Conservation (phyloP, 2,329 filamentous ascomycete genomes). For the Cladosporium sp. region DNA sequence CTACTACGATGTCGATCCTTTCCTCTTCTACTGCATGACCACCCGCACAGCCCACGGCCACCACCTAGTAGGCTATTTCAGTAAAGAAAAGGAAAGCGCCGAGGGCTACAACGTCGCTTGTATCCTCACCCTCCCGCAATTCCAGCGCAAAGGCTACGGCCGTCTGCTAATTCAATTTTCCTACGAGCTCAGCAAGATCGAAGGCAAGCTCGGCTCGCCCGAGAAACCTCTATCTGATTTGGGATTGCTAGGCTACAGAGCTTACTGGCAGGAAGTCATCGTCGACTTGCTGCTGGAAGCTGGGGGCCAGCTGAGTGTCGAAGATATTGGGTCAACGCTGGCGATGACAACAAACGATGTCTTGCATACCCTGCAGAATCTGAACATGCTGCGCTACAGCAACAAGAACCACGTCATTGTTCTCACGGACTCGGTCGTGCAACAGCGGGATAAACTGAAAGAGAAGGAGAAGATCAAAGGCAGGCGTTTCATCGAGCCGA, state of each 20-base stretch:
- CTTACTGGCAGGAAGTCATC: slow-evolving; percentile 96
- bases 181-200: slow-evolving; percentile 92
- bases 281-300: slow-evolving; percentile 77
- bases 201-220: slow-evolving; percentile 89
- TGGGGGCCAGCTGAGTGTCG: slow-evolving; percentile 72
- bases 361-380: slow-evolving; percentile 85
- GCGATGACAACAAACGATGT: slow-evolving; percentile 98
- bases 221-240: slow-evolving; percentile 95
- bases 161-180: slow-evolving; percentile 93
- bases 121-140: slow-evolving; percentile 93
- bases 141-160: slow-evolving; percentile 91
- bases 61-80: slow-evolving; percentile 98
- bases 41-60: slow-evolving; percentile 82
- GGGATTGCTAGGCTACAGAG: slow-evolving; percentile 86
- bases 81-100: slow-evolving; percentile 94
- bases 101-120: slow-evolving; percentile 98
- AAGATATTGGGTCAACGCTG: slow-evolving; percentile 71
- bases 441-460: slow-evolving; percentile 63
- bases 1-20: slow-evolving; percentile 99
- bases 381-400: slow-evolving; percentile 93
- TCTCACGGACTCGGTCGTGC: slow-evolving; percentile 75
- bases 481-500: slow-evolving; percentile 70
- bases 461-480: slow-evolving; percentile 73
- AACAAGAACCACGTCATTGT: slow-evolving; percentile 97
- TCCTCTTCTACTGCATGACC: slow-evolving; percentile 98